phyloP scores from a whole-genome alignment of 2,329 filamentous ascomycete species.

The Verticillium zaregamsianum region DNA sequence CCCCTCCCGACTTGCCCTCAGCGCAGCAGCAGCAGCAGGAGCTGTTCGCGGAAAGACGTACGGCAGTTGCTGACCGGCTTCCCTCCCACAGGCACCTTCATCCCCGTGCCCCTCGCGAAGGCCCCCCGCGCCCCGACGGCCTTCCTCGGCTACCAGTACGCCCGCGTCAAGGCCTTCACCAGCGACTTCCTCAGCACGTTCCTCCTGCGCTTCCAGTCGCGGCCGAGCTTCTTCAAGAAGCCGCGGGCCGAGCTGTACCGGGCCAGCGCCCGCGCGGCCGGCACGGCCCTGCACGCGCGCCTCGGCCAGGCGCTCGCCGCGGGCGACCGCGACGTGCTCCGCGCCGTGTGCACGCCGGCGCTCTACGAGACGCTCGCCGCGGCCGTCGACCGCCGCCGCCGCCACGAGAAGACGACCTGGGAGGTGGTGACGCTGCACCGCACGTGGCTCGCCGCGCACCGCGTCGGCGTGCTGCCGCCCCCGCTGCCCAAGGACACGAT shows the following conservation, averaged over 20 bases:
- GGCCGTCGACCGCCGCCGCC: constrained; percentile 48
- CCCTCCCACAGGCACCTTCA: constrained; percentile 40
- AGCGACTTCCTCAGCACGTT: constrained; percentile 29
- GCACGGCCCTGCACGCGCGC: constrained; percentile 54
- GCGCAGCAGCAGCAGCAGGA: background rate
- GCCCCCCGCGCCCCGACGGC: constrained; percentile 22
- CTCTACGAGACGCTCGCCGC: constrained; percentile 47
- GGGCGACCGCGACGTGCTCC: constrained; percentile 48
- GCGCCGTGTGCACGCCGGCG: constrained; percentile 48
- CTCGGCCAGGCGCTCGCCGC: constrained; percentile 59
- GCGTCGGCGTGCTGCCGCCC: constrained; percentile 41
- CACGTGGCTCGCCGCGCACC: constrained; percentile 52
- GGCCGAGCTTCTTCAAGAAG: constrained; percentile 34
- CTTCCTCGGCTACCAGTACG: constrained; percentile 32
- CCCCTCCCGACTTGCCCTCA: background rate
- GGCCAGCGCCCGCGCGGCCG: constrained; percentile 42
- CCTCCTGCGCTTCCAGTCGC: constrained; percentile 39
- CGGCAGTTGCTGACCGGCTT: background rate
- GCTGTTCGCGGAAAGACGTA: too few species aligned
- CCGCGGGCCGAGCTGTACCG: constrained; percentile 40
- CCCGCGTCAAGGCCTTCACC: constrained; percentile 28
- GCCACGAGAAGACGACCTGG: constrained; percentile 44
- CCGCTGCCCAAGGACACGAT: constrained; percentile 30
- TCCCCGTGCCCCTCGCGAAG: constrained; percentile 34
- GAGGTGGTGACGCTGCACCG: constrained; percentile 48